Base-by-base conservation (phyloP, 2,329 filamentous ascomycete species). In the Aspergillus sp. region DNA sequence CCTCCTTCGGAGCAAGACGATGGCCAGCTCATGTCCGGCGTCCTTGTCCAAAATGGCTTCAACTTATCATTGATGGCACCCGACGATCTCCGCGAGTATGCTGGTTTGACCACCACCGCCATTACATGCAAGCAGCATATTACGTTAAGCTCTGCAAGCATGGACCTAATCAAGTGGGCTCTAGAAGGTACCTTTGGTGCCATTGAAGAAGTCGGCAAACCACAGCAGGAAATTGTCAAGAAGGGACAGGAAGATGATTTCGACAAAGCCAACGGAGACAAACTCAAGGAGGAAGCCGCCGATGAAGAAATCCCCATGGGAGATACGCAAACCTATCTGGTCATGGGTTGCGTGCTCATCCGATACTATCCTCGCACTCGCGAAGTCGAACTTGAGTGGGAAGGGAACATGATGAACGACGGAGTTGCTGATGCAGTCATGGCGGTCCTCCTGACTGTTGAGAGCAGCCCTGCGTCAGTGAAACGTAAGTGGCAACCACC, bases 371-470 rank as follows among this genome's bases (percentile, higher is more conserved):
- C 82, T 63, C 74, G 77, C 11, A 88, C 87, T 66, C 90, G 93
- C 58, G 89, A 95, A 71, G 86, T 97, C 5, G 92, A 96, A 74
- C 82, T 98, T 2, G 92, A 96, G 77, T 99, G 95, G 95, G 94
- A 98, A 75, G 95, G 93, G 60, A 99, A 98, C 74, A 90, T 96
- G 80, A 88, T 97, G 71, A 99, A 98, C 75, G 95, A 99, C 72
- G 91, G 92, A 62, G 96, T 99, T 70, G 95, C 95, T n/a, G 95
- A 99, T 77, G 92, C 95, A 15, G 90, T 98, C 57, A 91, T 98
- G 83, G 92, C 92, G 0, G 92, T 97, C 2, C 83, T 99, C 10
- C 87, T 96, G 68, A 93, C 90, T 0, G 91, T 96, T 21, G 95
- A 99, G 78, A 96, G 90, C 76, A 96, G 91, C 57, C 95, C 94